Evolutionary conservation across 2,329 filamentous ascomycete species (phyloP), one percentile per base, ranked within the genome.

Genomic region (Calonectria hongkongensis): DNA sequence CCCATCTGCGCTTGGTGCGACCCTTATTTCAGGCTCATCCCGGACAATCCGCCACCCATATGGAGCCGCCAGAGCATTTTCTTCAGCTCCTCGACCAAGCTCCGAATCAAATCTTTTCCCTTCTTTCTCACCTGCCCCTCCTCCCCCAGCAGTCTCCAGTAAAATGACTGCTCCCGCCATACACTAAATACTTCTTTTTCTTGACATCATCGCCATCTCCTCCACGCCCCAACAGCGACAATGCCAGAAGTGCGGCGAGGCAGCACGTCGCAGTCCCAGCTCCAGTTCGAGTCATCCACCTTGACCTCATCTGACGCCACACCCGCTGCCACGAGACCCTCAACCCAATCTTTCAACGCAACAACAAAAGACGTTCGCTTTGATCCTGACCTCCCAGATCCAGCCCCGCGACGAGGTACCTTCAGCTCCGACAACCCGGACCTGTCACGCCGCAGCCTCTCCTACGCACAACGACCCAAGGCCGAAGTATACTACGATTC

Each of bases 401-500:
- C 64, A 8, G 13, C 71, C 8, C 66, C 48, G 39, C 70, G 74
- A 16, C 76, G 74, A 60, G 68, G 68, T 45, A 78, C 77, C 7
- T 64, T 72, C 48, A 66, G 72, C 27, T 67, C 73, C 10, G 73
- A 72, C 4, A 64, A 74, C 60, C 62, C 71, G 5, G 80, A 82
- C 33, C 60, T 68, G 1, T 73, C 79, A 10, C 79, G 84, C 18
- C 78, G 76, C 56, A 85, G 84, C 68, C 77, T 85, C 4, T 84
- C 83, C 4, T 85, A 85, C 70, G 78, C 80, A 3, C 80, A 81
- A 27, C 79, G 84, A 7, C 79, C 81, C 8, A 33, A 66, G n/a
- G 83, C 83, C n/a, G 77, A 79, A 6, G 84, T 80, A 43, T 85
- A 85, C 79, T 85, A 85, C 79, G 84, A 85, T 74, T 85, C 84